phyloP scores from a whole-genome alignment of 768 basidiomycete genomes.

The Mycena vitilis region DNA sequence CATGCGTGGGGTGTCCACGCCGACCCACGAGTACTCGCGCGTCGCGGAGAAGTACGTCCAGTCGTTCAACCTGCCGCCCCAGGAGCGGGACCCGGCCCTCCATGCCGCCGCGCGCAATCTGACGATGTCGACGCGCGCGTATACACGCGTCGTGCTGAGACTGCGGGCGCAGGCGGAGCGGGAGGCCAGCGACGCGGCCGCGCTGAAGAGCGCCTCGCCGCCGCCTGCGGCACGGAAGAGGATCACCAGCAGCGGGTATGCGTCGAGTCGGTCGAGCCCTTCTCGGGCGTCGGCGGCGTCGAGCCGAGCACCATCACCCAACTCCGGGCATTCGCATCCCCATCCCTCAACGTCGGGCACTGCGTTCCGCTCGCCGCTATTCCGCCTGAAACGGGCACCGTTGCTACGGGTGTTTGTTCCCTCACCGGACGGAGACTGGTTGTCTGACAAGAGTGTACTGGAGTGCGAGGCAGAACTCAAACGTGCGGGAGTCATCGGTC shows the following conservation, averaged over 20 bases:
- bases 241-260: conserved; percentile 31
- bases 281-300: conserved; percentile 63
- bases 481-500: conserved; percentile 68
- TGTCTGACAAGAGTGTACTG: conserved; percentile 82
- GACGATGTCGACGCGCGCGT: conserved; percentile 75
- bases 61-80: conserved; percentile 55
- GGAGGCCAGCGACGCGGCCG: conserved; percentile 45
- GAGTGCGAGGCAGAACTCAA: conserved; percentile 87
- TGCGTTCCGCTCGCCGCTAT: conserved; percentile 77
- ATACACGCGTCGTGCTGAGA: conserved; percentile 83
- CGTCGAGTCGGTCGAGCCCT: conserved; percentile 39
- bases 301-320: conserved; percentile 78
- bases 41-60: conserved; percentile 70
- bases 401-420: conserved; percentile 86
- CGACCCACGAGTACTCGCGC: conserved; percentile 77
- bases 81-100: conserved; percentile 53
- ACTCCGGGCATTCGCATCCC: conserved; percentile 50
- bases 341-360: conserved; percentile 19
- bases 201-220: conserved; percentile 35
- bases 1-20: conserved; percentile 82
- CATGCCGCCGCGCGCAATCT: conserved; percentile 61
- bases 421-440: conserved; percentile 88
- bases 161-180: conserved; percentile 85
- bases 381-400: conserved; percentile 77
- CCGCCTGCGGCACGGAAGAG: conserved; percentile 32